Evolutionary conservation across 257 asterid species (phyloP).

Genomic region (Solanum bulbocastanum): DNA sequence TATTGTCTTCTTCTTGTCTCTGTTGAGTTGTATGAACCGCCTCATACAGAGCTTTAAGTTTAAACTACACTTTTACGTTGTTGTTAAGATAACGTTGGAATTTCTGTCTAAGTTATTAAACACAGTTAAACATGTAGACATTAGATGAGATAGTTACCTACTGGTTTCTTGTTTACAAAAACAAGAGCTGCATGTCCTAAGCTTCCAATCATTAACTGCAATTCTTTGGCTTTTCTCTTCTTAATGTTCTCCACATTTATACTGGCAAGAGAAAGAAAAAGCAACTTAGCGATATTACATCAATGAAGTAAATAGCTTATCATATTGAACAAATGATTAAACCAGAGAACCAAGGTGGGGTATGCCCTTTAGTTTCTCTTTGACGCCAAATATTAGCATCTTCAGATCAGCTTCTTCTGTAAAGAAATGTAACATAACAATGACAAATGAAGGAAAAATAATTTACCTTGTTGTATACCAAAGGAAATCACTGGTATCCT

Average conservation of each 20-base stretch:
- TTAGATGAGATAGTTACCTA: constrained; percentile 25
- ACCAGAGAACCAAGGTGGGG: not conserved
- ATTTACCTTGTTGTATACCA: constrained; percentile 67
- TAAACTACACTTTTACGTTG: not conserved
- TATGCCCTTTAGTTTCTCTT: not conserved
- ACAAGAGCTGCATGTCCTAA: constrained; percentile 80
- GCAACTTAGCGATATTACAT: not conserved
- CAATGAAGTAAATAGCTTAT: not conserved
- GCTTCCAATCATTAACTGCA: constrained; percentile 35
- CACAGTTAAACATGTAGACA: not conserved
- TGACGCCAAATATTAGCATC: not conserved
- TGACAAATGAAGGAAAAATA: not conserved
- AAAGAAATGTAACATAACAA: not conserved
- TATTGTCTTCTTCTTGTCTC: not conserved
- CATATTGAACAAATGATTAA: not conserved
- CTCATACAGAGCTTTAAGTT: not conserved
- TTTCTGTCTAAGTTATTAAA: not conserved
- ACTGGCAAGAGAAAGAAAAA: constrained; percentile 26
- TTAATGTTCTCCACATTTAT: constrained; percentile 22
- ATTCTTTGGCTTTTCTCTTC: constrained; percentile 27
- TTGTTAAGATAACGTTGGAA: not conserved
- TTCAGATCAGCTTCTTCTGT: not conserved
- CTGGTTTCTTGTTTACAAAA: constrained; percentile 50
- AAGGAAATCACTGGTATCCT: constrained; percentile 61
- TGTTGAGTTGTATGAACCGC: not conserved